These are phyloP conservation scores for Daldinia loculata DNA, from an alignment of 495 filamentous ascomycete species.

Conservation along the genomic window DNA sequence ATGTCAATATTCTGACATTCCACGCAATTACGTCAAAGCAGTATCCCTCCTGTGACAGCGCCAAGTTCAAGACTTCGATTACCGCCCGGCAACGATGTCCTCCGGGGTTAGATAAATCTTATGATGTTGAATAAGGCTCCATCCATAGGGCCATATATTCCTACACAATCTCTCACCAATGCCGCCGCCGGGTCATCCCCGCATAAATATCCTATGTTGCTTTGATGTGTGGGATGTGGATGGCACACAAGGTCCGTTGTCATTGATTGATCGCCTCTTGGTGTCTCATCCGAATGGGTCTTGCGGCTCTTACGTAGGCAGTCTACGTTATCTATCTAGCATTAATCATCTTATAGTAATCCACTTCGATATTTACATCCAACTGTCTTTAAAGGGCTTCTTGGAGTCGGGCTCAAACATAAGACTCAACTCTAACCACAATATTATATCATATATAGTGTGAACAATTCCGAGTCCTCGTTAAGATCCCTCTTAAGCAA, in stretches of 20 bases:
- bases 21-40: background rate
- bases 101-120: conserved; percentile 26
- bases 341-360: background rate
- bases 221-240: conserved; percentile 7
- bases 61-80: conserved; percentile 19
- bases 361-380: too few relatives aligned
- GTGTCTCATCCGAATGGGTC: conserved; percentile 24
- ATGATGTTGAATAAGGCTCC: conserved; percentile 38
- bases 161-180: background rate
- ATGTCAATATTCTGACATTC: background rate
- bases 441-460: background rate
- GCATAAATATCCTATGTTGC: conserved; percentile 19
- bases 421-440: too few relatives aligned
- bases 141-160: conserved; percentile 14
- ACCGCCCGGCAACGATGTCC: conserved; percentile 28
- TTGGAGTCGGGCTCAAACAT: too few relatives aligned
- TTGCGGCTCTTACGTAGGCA: conserved; percentile 14
- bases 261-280: conserved; percentile 32
- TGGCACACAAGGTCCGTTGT: conserved; percentile 1
- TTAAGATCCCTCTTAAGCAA: background rate
- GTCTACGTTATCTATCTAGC: background rate
- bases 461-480: background rate
- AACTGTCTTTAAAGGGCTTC: too few relatives aligned
- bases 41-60: conserved; percentile 19
- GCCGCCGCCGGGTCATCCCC: background rate